Conservation (phyloP, 257 asterid species). For the Haberlea rhodopensis region DNA sequence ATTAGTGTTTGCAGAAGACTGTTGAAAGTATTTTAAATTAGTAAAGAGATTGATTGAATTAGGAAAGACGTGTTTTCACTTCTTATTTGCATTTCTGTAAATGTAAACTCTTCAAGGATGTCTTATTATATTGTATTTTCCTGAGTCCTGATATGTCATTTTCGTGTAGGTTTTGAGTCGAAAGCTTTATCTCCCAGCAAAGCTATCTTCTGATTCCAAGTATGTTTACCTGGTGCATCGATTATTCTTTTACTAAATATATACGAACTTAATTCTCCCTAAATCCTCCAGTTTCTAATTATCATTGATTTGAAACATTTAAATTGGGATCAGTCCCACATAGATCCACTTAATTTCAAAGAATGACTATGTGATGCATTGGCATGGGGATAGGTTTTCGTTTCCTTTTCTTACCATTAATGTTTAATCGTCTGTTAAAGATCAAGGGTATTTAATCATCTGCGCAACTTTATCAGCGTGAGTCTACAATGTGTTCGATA, state of each 20-base stretch:
- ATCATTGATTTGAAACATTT: not conserved
- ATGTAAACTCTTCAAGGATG: constrained; percentile 11
- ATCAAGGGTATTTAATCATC: not conserved
- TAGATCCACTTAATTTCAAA: not conserved
- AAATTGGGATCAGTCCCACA: not conserved
- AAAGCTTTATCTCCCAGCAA: constrained; percentile 82
- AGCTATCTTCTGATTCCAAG: constrained; percentile 68
- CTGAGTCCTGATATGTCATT: constrained; percentile 19
- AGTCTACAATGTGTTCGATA: constrained; percentile 18
- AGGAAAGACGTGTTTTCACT: not conserved
- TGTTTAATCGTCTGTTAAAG: no score
- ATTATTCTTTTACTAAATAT: constrained; percentile 12
- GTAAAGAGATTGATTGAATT: not conserved
- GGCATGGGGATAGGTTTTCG: not conserved
- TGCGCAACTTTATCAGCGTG: constrained; percentile 11
- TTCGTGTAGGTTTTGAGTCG: constrained; percentile 82
- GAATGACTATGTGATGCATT: not conserved
- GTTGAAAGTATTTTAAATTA: not conserved
- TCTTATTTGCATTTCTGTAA: not conserved
- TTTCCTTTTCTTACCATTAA: not conserved
- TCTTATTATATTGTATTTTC: not conserved
- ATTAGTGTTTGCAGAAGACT: not conserved
- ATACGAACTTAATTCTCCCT: not conserved
- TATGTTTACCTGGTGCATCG: constrained; percentile 36
- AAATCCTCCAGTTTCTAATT: not conserved